phyloP scores from a whole-genome alignment of 73 alveolate genomes.

The Durusdinium trenchii region DNA sequence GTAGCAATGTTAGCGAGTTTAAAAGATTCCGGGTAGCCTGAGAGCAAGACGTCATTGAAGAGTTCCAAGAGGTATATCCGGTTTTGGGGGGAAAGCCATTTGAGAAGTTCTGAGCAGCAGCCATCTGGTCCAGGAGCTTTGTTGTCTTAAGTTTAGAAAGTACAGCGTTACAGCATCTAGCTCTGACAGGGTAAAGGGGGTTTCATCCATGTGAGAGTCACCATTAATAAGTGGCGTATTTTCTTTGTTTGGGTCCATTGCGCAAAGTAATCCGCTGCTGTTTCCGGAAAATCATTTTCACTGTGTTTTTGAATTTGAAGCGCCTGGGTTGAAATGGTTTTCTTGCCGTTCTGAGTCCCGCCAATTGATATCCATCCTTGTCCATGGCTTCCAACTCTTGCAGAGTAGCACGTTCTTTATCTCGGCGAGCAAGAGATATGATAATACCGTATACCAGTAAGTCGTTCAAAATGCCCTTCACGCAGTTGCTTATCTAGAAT shows the following conservation, averaged over 20 bases:
- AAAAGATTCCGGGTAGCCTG: conserved; percentile 5
- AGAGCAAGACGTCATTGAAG: neutral
- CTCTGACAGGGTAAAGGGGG: neutral
- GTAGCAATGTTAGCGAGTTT: conserved; percentile 27
- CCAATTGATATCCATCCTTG: conserved; percentile 37
- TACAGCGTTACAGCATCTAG: neutral
- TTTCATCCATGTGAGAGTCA: neutral
- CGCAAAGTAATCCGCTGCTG: conserved; percentile 7
- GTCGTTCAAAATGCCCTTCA: too few species aligned
- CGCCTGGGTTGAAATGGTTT: conserved; percentile 31
- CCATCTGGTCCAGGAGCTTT: conserved; percentile 50
- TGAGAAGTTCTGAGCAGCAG: conserved; percentile 3
- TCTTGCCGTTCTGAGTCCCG: conserved; percentile 3
- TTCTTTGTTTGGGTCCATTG: conserved; percentile 1
- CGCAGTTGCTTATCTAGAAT: neutral
- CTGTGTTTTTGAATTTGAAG: neutral
- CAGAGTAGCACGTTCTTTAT: neutral
- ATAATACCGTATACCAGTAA: too few species aligned
- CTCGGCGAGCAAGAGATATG: neutral
- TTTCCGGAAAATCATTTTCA: conserved; percentile 3
- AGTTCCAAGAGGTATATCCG: neutral
- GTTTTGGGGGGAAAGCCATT: neutral
- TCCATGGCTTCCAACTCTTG: neutral
- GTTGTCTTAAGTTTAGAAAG: neutral
- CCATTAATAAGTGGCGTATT: neutral